These are phyloP conservation scores for Trypanosoma congolense DNA, from an alignment of 208 protist species.

Conservation along the genomic window DNA sequence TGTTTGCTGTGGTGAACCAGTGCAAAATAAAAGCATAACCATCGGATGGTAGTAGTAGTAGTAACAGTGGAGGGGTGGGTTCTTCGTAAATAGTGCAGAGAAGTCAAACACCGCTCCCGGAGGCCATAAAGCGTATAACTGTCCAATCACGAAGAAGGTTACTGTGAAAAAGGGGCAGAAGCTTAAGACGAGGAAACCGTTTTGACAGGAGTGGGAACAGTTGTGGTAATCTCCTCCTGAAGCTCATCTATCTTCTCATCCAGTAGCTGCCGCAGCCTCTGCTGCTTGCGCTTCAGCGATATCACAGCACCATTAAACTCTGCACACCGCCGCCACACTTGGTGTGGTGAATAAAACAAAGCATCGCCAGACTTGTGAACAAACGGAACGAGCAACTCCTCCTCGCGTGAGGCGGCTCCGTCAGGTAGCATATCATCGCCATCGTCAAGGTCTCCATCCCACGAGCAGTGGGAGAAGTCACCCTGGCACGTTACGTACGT, in stretches of 20 bases:
- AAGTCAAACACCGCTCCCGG: too few relatives aligned
- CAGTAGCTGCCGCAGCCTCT: constrained; percentile 11
- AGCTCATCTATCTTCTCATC: constrained; percentile 23
- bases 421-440: too few relatives aligned
- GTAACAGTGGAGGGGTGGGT: too few relatives aligned
- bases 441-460: constrained; percentile 8
- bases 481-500: constrained; percentile 47
- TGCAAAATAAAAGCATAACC: too few relatives aligned
- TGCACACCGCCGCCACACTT: constrained; percentile 10
- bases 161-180: too few relatives aligned
- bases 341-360: constrained; percentile 1
- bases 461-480: constrained; percentile 21
- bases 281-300: constrained; percentile 10
- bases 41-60: too few relatives aligned
- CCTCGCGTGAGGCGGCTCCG: too few relatives aligned
- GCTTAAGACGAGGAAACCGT: background rate
- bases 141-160: too few relatives aligned
- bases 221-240: constrained; percentile 14
- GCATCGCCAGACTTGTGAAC: background rate
- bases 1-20: too few relatives aligned
- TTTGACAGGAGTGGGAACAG: background rate
- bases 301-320: constrained; percentile 10
- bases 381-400: constrained; percentile 1
- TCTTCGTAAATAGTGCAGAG: too few relatives aligned
- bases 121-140: too few relatives aligned